Evolutionary conservation across 306 rosid species (phyloP).

Genomic region (Lathyrus tuberosus): DNA sequence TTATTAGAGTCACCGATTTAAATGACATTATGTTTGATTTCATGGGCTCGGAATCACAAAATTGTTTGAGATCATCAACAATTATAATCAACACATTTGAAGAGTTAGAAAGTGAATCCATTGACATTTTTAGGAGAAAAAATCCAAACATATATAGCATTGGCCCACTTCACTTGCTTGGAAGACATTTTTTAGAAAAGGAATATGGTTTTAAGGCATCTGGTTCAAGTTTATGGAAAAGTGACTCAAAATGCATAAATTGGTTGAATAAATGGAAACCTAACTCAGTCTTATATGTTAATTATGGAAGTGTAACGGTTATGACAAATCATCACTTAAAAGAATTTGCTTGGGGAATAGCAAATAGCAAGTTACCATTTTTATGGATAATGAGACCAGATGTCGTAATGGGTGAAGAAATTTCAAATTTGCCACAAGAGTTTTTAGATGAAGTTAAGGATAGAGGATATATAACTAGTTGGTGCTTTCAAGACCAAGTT

Average conservation of each 20-base stretch:
- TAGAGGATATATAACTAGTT: conserved; percentile 35
- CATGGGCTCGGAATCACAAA: background rate
- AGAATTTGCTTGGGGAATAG: conserved; percentile 38
- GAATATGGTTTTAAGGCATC: conserved; percentile 3
- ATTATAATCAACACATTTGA: conserved; percentile 23
- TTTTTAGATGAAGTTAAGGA: conserved; percentile 23
- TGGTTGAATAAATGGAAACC: conserved; percentile 34
- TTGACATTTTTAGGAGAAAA: background rate
- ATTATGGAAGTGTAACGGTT: conserved; percentile 31
- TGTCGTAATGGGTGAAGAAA: background rate
- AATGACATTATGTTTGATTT: conserved; percentile 21
- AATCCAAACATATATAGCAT: conserved; percentile 16
- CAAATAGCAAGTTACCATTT: conserved; percentile 36
- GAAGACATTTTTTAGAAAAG: conserved; percentile 21
- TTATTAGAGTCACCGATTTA: background rate
- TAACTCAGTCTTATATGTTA: conserved; percentile 25
- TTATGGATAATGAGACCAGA: conserved; percentile 39
- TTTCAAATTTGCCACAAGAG: conserved; percentile 13
- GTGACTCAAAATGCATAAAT: conserved; percentile 13
- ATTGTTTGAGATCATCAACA: conserved; percentile 15
- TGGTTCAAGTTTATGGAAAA: conserved; percentile 41
- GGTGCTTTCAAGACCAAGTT: conserved; percentile 34
- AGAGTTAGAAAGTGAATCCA: background rate
- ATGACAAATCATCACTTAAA: conserved; percentile 28
- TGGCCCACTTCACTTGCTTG: conserved; percentile 29